Evolutionary conservation across 495 filamentous ascomycete genomes (phyloP), one percentile per base, ranked within the genome.

Genomic region (Penicillium daleae): DNA sequence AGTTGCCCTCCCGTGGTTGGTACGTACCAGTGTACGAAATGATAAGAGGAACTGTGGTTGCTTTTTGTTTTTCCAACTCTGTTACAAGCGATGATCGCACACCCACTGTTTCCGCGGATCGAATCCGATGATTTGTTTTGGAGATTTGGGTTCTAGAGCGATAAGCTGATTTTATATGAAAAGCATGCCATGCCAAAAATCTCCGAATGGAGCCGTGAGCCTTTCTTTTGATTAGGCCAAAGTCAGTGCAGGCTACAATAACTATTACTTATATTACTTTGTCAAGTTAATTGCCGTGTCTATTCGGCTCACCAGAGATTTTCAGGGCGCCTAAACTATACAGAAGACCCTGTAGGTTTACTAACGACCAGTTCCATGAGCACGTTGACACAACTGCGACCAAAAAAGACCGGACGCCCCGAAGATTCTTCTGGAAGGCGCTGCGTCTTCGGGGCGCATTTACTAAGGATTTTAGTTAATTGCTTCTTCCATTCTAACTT

Each of bases 1-100:
- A 17, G 46, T 6, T 19, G 10, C n/a, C 10, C 22, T 5, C 27
- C 22, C 35, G 37, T 35, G 29, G 19, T 33, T 7, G 4, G 4
- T 31, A 31, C 29, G n/a, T n/a, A 31, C 37, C 29, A 26, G n/a
- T 35, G 61, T 63, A 63, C 61, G 61, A 59, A 63, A 63, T 59
- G 48, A 59, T 59, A 63, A 59, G n/a, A 2, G 4, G 9, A 22
- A 31, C 3, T 33, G 8, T 54, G 12, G 17, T 54, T 32, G 26
- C 51, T 54, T 54, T 54, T 54, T 54, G 29, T 54, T 54, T 54
- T 54, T 54, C 21, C 51, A 54, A 29, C 51, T 22, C 21, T 13
- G 19, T 46, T 12, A 5, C 51, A 54, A 35, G n/a, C 51, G 51
- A 26, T 35, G 51, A 33, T 33, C 51, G 29, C 31, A 12, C 15